These are phyloP conservation scores for Beauveria scarabaeidicola DNA, from an alignment of 2,329 filamentous ascomycete genomes.

Conservation along the genomic window DNA sequence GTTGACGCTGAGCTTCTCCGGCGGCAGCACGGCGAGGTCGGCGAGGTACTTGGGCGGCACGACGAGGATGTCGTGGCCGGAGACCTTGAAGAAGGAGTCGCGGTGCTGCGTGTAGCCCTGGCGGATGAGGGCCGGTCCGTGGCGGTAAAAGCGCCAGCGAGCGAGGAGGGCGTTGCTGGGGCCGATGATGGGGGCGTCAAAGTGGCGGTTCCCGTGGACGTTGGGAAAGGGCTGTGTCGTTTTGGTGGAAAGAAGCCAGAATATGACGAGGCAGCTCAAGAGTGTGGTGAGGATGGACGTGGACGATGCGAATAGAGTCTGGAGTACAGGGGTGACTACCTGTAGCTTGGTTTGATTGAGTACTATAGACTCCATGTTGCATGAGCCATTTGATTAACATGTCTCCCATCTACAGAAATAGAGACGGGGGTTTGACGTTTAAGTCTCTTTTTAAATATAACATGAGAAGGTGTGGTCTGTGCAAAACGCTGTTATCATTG, in stretches of 20 bases:
- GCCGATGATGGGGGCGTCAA: slow-evolving; percentile 2
- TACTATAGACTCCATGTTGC: background rate
- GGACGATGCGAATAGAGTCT: too few relatives aligned
- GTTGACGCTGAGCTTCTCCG: slow-evolving; percentile 5
- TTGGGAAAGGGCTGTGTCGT: background rate
- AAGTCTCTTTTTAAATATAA: too few relatives aligned
- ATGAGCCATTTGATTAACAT: too few relatives aligned
- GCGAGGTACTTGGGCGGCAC: slow-evolving; percentile 1
- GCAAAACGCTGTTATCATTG: too few relatives aligned
- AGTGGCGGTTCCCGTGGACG: background rate
- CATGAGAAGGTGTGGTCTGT: too few relatives aligned
- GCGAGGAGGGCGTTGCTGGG: background rate
- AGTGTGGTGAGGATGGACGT: background rate
- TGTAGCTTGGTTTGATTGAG: background rate
- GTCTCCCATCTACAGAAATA: too few relatives aligned
- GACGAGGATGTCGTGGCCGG: background rate
- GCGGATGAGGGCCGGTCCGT: slow-evolving; percentile 2
- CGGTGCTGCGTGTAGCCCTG: slow-evolving; percentile 1
- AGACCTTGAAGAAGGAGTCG: slow-evolving; percentile 4
- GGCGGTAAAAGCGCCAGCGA: slow-evolving; percentile 3
- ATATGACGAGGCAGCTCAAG: background rate
- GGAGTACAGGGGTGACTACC: background rate
- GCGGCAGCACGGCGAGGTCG: slow-evolving; percentile 1
- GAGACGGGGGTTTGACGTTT: too few relatives aligned
- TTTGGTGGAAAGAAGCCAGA: background rate